A percentile compares a stretch with the other conserved stretches of the same genome.
phyloP scores from a whole-genome alignment of 225 moss, liverwort and hornwort species.

The Pseudoscleropodium purum region DNA sequence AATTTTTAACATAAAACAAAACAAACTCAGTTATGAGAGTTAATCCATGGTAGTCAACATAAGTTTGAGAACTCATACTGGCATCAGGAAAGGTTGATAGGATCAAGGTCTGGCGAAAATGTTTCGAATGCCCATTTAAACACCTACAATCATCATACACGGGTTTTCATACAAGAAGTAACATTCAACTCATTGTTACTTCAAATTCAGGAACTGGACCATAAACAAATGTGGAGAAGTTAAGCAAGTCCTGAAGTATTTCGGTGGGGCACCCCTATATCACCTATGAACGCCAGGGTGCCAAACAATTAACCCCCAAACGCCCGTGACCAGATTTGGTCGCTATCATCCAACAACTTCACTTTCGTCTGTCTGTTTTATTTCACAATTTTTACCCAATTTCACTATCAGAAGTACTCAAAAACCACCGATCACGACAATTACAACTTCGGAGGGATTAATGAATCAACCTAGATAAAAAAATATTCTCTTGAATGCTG shows the following conservation, averaged over 20 bases:
- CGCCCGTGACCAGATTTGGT: background rate
- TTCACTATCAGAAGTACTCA: background rate
- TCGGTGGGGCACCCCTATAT: background rate
- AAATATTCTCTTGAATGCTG: background rate
- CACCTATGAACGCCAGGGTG: background rate
- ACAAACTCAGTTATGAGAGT: background rate
- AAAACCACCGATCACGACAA: background rate
- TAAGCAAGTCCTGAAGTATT: background rate
- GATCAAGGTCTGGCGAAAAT: conserved; percentile 88
- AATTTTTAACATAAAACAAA: background rate
- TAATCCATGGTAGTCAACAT: background rate
- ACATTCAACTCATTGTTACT: background rate
- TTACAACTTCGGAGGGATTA: background rate
- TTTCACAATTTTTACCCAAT: background rate
- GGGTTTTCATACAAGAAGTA: background rate
- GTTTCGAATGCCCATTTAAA: conserved; percentile 75
- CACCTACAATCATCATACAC: conserved; percentile 46
- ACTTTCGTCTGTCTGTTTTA: background rate
- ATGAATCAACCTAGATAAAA: background rate
- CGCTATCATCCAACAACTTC: background rate
- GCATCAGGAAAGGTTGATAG: conserved; percentile 74
- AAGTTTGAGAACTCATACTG: conserved; percentile 31
- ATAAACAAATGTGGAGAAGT: background rate
- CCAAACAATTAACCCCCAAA: background rate
- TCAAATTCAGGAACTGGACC: background rate